Base-by-base conservation (phyloP, 2,329 filamentous ascomycete genomes). In the Diplodia sapinea region DNA sequence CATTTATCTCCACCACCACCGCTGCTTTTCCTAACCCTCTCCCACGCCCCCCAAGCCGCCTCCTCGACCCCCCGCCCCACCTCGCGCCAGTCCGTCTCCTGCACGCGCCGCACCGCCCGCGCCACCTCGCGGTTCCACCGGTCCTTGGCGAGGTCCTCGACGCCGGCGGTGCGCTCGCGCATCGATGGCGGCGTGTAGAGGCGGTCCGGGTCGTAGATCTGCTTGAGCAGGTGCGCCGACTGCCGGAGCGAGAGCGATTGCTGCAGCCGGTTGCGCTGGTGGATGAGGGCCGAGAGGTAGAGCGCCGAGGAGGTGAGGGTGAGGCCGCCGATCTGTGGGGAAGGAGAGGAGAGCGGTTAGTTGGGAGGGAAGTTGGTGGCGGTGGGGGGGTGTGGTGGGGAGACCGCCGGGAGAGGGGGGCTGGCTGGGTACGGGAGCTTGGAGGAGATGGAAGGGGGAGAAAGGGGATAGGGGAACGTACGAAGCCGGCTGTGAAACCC, bases 401-500 rank as follows among this genome's bases (percentile, higher is more conserved):
- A 47, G 43, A 47, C 43, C 43, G 31, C 43, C 43, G 31, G n/a
- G 64, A 17, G 54, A 26, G 13, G 15, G 20, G 26, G 54, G 33
- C 7, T 17, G 33, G 38, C 43, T 47, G 43, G 33, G 36, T 59
- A 47, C 13, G 55, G 54, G 33, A 38, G 54, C 6, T 4, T 49
- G 43, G 62, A 17, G 33, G 12, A 31, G 38, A 38, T 38, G 36
- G n/a, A 26, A 29, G 31, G 61, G 31, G 29, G n/a, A 4, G n/a
- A 13, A 13, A 7, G 26, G 12, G 17, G 49, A 31, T 17, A 4
- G 38, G 15, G n/a, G 20, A 40, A 29, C 77, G 56, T 78, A 84
- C 83, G 72, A 84, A 82, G 77, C 82, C 83, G 20, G 81, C 82
- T 69, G 81, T 82, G 78, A 85, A 84, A 74, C 82, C 82, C 83